A percentile compares a stretch with the other conserved stretches of the same genome.
These are phyloP conservation scores for Monotropa hypopitys DNA, from an alignment of 179 eudicot species.

Conservation along the genomic window DNA sequence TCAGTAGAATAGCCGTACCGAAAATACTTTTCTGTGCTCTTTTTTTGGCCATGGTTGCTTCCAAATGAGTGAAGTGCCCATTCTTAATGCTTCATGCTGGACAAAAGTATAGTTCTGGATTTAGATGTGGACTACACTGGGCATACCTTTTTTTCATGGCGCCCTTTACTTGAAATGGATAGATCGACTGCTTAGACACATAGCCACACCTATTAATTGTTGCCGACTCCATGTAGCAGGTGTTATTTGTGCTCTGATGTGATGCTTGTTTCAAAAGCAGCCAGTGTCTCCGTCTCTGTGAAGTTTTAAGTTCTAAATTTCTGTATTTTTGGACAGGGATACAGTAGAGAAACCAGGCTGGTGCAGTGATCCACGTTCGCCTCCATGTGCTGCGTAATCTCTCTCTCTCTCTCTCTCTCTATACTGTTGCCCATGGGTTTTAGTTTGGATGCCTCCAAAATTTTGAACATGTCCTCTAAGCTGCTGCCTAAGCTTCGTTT, in stretches of 20 bases:
- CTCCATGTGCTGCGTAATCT: slow-evolving; percentile 32
- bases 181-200: not conserved
- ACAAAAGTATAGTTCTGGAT: not conserved
- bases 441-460: not conserved
- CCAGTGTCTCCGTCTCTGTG: not conserved
- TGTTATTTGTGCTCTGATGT: not conserved
- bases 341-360: slow-evolving; percentile 32
- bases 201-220: not conserved
- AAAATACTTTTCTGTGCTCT: not conserved
- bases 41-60: not conserved
- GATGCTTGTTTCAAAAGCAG: not conserved
- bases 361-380: slow-evolving; percentile 23
- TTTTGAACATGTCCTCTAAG: not conserved
- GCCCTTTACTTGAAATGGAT: not conserved
- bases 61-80: not conserved
- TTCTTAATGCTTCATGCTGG: not conserved
- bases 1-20: not conserved
- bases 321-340: slow-evolving; percentile 14
- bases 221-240: not conserved
- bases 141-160: not conserved
- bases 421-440: not conserved
- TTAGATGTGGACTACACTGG: not conserved
- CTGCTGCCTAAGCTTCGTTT: not conserved
- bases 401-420: slow-evolving; percentile 17
- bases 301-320: not conserved